Percentiles rank a stretch among this genome's conserved stretches.
Evolutionary conservation across 257 asterid genomes (phyloP).

Genomic region (Nicotiana paniculata): DNA sequence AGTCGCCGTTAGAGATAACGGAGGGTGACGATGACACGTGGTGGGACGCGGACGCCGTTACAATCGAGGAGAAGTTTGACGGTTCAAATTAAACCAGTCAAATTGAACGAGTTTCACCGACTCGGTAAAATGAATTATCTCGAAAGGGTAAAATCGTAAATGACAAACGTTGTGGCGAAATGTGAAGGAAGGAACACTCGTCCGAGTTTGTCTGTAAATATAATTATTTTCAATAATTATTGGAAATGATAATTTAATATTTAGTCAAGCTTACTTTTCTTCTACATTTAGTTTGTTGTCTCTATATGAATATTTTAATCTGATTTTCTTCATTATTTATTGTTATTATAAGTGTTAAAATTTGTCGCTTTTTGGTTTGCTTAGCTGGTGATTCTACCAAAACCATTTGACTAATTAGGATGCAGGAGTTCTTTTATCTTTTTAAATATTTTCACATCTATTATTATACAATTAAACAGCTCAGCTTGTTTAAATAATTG

Average conservation of each 20-base stretch:
- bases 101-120: too few species aligned
- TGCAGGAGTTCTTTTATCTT: too few species aligned
- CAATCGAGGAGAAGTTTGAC: constrained; percentile 33
- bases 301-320: background rate
- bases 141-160: background rate
- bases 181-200: background rate
- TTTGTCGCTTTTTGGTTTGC: too few species aligned
- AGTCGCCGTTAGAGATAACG: constrained; percentile 48
- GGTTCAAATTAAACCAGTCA: background rate
- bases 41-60: constrained; percentile 88
- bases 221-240: background rate
- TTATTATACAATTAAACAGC: too few species aligned
- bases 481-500: too few species aligned
- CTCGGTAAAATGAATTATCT: background rate
- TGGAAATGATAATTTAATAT: background rate
- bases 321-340: background rate
- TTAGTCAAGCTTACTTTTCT: background rate
- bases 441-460: too few species aligned
- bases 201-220: background rate
- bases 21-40: constrained; percentile 54
- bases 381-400: too few species aligned
- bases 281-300: background rate
- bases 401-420: too few species aligned
- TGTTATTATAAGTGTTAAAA: background rate
- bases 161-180: background rate